Evolutionary conservation across 2,329 filamentous ascomycete species (phyloP).

Genomic region (Colletotrichum sp.): DNA sequence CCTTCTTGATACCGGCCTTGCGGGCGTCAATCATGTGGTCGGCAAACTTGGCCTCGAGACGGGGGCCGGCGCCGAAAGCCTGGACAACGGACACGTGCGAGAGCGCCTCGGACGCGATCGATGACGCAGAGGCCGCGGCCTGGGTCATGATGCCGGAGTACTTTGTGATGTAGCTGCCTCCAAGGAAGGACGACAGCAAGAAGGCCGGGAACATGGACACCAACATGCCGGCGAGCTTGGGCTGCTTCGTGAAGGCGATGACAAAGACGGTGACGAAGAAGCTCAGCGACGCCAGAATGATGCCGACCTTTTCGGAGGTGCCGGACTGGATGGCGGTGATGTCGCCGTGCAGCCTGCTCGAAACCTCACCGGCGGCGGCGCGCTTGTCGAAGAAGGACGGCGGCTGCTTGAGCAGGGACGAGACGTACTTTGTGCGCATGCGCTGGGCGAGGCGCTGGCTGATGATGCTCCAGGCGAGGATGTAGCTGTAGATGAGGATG

Average conservation of each 20-base stretch:
- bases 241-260: slow-evolving; percentile 70
- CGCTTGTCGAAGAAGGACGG: slow-evolving; percentile 68
- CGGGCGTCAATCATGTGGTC: slow-evolving; percentile 50
- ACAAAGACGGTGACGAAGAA: slow-evolving; percentile 73
- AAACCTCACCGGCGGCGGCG: slow-evolving; percentile 66
- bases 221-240: slow-evolving; percentile 67
- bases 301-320: slow-evolving; percentile 74
- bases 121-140: slow-evolving; percentile 61
- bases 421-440: slow-evolving; percentile 65
- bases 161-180: slow-evolving; percentile 58
- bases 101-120: slow-evolving; percentile 67
- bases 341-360: slow-evolving; percentile 67
- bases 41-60: slow-evolving; percentile 59
- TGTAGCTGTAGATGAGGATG: slow-evolving; percentile 67
- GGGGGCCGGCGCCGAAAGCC: slow-evolving; percentile 63
- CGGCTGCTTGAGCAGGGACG: slow-evolving; percentile 64
- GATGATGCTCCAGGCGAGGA: slow-evolving; percentile 67
- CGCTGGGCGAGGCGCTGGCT: slow-evolving; percentile 69
- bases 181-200: slow-evolving; percentile 61
- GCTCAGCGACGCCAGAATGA: slow-evolving; percentile 64
- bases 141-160: slow-evolving; percentile 56
- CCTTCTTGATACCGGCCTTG: slow-evolving; percentile 59
- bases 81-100: slow-evolving; percentile 67
- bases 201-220: slow-evolving; percentile 68
- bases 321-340: slow-evolving; percentile 71